Conservation (phyloP, 148 eudicot genomes). For the Rhododendron ferrugineum region DNA sequence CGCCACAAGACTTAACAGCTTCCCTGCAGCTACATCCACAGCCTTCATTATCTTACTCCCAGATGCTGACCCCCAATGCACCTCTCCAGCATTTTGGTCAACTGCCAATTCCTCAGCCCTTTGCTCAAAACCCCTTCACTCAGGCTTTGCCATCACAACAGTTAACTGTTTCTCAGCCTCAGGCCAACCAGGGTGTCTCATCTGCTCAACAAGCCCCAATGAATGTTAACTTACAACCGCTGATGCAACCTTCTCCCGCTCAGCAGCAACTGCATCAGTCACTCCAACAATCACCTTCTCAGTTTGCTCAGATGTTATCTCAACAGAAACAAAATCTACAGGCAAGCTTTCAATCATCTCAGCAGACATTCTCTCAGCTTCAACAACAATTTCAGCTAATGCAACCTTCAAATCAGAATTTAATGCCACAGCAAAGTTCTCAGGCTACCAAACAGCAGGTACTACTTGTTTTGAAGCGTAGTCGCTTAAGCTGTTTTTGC, state of each 20-base stretch:
- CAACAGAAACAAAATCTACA: conserved; percentile 86
- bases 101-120: conserved; percentile 32
- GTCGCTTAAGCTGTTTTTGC: background rate
- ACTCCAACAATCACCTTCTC: conserved; percentile 68
- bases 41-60: conserved; percentile 34
- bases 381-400: conserved; percentile 84
- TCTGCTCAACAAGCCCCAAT: conserved; percentile 35
- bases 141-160: conserved; percentile 47
- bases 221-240: conserved; percentile 26
- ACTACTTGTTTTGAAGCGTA: background rate
- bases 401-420: conserved; percentile 69
- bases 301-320: conserved; percentile 84
- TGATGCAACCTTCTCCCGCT: conserved; percentile 25
- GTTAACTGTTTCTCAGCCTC: conserved; percentile 38
- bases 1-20: conserved; percentile 50
- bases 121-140: conserved; percentile 37
- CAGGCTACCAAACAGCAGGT: conserved; percentile 70
- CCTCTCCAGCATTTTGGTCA: conserved; percentile 41
- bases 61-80: conserved; percentile 33
- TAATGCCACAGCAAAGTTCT: conserved; percentile 43
- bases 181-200: conserved; percentile 41
- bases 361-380: conserved; percentile 77
- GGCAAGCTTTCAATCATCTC: conserved; percentile 89
- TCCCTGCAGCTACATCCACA: conserved; percentile 40
- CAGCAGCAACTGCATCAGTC: conserved; percentile 39